Percentiles rank a stretch among this genome's conserved stretches.
phyloP scores from a whole-genome alignment of 169 alveolate genomes.

The Toxoplasma gondii region DNA sequence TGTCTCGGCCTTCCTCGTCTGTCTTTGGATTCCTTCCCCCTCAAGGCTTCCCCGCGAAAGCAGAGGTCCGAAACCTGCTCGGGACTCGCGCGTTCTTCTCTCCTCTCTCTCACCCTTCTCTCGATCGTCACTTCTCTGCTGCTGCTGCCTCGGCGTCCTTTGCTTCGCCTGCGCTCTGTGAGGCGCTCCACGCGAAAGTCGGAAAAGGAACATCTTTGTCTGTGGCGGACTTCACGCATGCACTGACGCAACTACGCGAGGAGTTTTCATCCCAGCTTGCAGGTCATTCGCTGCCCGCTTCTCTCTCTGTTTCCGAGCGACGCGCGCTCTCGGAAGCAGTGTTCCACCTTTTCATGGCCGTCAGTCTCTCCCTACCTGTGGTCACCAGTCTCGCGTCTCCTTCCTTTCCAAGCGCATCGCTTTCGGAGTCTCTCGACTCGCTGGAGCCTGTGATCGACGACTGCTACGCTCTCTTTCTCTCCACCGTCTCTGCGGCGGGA shows the following conservation, averaged over 20 bases:
- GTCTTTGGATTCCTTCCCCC: too few species aligned
- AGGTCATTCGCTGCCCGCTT: neutral
- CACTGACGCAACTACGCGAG: neutral
- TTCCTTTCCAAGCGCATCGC: neutral
- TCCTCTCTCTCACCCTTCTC: neutral
- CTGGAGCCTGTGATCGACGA: neutral
- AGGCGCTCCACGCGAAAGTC: neutral
- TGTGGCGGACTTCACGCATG: neutral
- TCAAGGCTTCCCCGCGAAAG: too few species aligned
- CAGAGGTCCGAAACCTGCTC: neutral
- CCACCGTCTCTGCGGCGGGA: neutral
- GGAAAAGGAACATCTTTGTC: neutral
- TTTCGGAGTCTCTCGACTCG: neutral
- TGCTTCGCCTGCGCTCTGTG: neutral
- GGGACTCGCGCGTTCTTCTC: neutral
- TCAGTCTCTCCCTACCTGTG: neutral
- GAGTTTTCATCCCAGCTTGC: neutral
- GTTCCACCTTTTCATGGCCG: neutral
- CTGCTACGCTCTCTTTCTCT: neutral
- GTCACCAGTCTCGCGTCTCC: neutral
- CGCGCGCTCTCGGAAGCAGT: neutral
- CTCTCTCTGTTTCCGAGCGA: neutral
- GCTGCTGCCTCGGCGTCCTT: neutral
- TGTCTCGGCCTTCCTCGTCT: too few species aligned
- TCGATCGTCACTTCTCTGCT: neutral